phyloP scores from a whole-genome alignment of 2,329 filamentous ascomycete species.

The Neocatenulostroma microsporum region DNA sequence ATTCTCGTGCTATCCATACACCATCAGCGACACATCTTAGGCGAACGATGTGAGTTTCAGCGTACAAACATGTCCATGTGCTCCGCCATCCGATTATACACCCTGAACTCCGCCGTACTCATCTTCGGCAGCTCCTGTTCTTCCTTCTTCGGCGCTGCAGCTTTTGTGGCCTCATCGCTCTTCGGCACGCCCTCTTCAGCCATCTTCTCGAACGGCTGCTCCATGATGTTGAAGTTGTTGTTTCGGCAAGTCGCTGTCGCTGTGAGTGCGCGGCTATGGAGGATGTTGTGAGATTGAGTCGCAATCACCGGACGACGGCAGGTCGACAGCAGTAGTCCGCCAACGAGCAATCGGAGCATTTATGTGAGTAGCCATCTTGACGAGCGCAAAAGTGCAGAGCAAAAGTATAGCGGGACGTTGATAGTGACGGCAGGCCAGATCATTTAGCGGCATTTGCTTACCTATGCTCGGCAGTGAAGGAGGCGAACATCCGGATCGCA shows the following conservation, averaged over 20 bases:
- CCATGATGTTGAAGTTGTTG: constrained; percentile 10
- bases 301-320: not conserved
- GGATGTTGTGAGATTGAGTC: constrained; percentile 2
- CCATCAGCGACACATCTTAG: not conserved
- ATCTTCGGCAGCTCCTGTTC: constrained; percentile 52
- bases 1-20: constrained; percentile 56
- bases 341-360: constrained; percentile 9
- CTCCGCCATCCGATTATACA: constrained; percentile 66
- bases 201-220: constrained; percentile 22
- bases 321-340: constrained; percentile 7
- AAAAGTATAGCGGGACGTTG: constrained; percentile 1
- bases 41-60: not conserved
- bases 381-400: not conserved
- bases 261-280: constrained; percentile 5
- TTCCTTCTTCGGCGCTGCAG: constrained; percentile 15
- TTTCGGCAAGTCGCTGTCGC: constrained; percentile 2
- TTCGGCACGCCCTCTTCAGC: constrained; percentile 18
- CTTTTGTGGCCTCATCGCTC: constrained; percentile 12
- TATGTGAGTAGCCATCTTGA: too few species aligned
- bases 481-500: too few species aligned
- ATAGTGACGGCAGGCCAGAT: not conserved
- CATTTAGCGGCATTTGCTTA: constrained; percentile 4
- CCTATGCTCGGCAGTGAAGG: too few species aligned
- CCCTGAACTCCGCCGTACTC: constrained; percentile 56
- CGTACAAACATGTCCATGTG: constrained; percentile 66